Evolutionary conservation across 768 basidiomycete genomes (phyloP), one percentile per base, ranked within the genome.

Genomic region (Leccinellum albellum): DNA sequence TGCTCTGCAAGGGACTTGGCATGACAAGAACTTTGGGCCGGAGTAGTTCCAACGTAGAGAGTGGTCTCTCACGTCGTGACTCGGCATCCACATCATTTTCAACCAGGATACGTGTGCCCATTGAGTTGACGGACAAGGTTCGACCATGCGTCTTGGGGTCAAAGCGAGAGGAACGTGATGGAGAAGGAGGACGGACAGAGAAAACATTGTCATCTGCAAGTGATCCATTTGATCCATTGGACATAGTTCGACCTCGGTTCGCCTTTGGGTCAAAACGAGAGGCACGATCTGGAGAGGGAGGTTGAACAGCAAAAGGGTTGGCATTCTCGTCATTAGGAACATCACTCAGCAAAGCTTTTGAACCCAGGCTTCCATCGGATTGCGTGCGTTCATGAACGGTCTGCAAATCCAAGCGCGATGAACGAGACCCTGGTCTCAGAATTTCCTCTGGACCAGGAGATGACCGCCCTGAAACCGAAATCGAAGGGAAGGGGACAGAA

Each of bases 21-120:
- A 97, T 96, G 59, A 97, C 85, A 46, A 97, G 85, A n/a, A 94
- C 80, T 70, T 94, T 94, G 1, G 94, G 94, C 21, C 94, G 81
- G 63, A 96, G 78, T 45, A 96, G 76, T 31, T 94, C 90, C 55
- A 87, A 62, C 13, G 88, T 88, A 10, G 90, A 91, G 65, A 84
- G 86, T 20, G 79, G 84, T 35, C 85, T 82, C 44, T 85, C 81
- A 75, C 77, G 53, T 64, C 61, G 62, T 2, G 61, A 65, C 49
- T 74, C 70, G 50, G 51, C 50, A 48, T 72, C 71, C 17, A 32
- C 77, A 55, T 83, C 84, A 58, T 83, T 79, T 48, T 86, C 85
- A 40, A 83, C 71, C 54, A 86, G 75, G 64, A 85, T 76, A 47
- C 81, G 81, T 28, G 89, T 85, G 7, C 84, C 87, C 70, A 86